Base-by-base conservation (phyloP, 345 rosid genomes). In the Arabis alpina region DNA sequence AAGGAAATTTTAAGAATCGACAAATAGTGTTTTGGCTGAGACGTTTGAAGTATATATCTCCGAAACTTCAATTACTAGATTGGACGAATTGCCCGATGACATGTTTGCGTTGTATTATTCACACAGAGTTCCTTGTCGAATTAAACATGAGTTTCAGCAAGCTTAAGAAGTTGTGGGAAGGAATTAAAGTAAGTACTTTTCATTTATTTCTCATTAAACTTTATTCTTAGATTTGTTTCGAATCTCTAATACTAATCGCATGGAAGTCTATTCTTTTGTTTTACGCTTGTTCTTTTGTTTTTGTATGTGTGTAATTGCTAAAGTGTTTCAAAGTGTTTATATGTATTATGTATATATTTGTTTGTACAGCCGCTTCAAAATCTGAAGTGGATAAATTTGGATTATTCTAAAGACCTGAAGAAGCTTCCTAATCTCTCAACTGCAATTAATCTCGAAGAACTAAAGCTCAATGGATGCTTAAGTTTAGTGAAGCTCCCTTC, bases 11-110 rank as follows among this genome's bases (percentile, higher is more conserved):
- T 27, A 27, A 27, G 30, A 27, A 27, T 27, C 4, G 3, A 27
- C 30, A 27, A 27, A 32, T 5, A 32, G 6, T 32, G 36, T 4
- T 1, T 32, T 32, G 5, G 6, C 36, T 0, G 36, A 32, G 36
- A 32, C 36, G 2, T 8, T 2, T 36, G 9, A 8, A 36, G 9
- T 8, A 6, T 32, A 32, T 36, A 36, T 8, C 39, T 36, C 45
- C 45, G 44, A 43, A 43, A 43, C 13, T 72, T 10, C 23, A 60
- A 11, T 54, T 16, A 37, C 44, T 77, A 13, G 6, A 39, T 2
- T 65, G 76, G 80, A 4, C 0, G 2, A 4, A 30, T 25, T 64
- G 5, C 16, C 72, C 80, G 2, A 14, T 16, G 5, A 58, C 34
- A 12, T 57, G 64, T 24, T 13, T 77, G 41, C 69, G 73, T 15